Percentiles rank a stretch among this genome's conserved stretches.
phyloP scores from a whole-genome alignment of 306 rosid species.

The Cucumis hystrix region DNA sequence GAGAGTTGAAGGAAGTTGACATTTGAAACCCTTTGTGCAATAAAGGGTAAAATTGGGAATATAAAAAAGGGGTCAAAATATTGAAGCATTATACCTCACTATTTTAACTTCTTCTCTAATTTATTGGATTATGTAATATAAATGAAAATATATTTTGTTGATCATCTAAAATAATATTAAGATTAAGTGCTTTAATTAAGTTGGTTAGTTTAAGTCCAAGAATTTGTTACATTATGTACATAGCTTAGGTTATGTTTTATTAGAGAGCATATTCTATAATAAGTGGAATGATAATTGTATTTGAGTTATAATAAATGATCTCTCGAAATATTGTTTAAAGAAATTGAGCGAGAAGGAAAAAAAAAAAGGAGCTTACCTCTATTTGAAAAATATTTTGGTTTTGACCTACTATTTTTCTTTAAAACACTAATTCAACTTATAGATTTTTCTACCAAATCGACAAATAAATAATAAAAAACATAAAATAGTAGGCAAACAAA shows the following conservation, averaged over 20 bases:
- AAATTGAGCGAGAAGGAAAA: too few species aligned
- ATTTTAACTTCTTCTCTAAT: neutral
- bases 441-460: too few species aligned
- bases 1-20: neutral
- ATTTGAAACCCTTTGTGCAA: neutral
- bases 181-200: neutral
- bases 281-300: neutral
- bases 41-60: neutral
- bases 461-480: too few species aligned
- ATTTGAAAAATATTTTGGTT: too few species aligned
- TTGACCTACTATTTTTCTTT: too few species aligned
- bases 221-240: neutral
- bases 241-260: neutral
- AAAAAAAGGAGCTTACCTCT: too few species aligned
- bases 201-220: neutral
- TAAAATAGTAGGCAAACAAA: too few species aligned
- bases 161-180: neutral
- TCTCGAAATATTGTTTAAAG: too few species aligned
- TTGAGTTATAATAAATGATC: too few species aligned
- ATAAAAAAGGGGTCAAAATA: neutral
- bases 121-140: neutral
- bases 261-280: neutral
- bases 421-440: too few species aligned
- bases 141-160: neutral
- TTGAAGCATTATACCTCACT: neutral